phyloP scores from a whole-genome alignment of 305 asterid species.

The Caryopteris hybrid region DNA sequence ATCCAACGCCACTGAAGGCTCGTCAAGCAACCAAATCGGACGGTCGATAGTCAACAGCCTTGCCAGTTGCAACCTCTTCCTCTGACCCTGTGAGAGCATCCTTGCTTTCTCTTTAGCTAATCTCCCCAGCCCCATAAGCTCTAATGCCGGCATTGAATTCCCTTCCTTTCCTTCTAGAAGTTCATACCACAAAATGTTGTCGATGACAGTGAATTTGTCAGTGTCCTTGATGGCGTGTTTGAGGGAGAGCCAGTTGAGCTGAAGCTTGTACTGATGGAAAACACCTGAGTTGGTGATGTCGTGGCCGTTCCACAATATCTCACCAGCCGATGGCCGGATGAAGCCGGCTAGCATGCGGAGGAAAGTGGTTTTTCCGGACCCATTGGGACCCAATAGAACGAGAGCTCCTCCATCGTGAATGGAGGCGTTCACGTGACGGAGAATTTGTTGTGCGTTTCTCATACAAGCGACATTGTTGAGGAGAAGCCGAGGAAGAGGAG shows the following conservation, averaged over 20 bases:
- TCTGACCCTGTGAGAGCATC: slow-evolving; percentile 88
- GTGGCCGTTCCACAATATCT: slow-evolving; percentile 85
- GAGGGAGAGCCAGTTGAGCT: slow-evolving; percentile 80
- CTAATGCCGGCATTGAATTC: slow-evolving; percentile 63
- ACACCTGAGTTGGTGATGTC: slow-evolving; percentile 67
- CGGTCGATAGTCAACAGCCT: slow-evolving; percentile 79
- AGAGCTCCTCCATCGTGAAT: slow-evolving; percentile 82
- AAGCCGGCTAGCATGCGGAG: slow-evolving; percentile 89
- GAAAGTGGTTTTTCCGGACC: slow-evolving; percentile 81
- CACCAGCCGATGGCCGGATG: slow-evolving; percentile 81
- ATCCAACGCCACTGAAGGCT: slow-evolving; percentile 90
- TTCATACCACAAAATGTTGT: slow-evolving; percentile 85
- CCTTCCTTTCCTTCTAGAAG: slow-evolving; percentile 83
- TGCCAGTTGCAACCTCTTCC: slow-evolving; percentile 82
- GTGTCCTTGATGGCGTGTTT: slow-evolving; percentile 70
- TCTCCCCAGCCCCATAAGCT: slow-evolving; percentile 87
- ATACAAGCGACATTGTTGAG: slow-evolving; percentile 75
- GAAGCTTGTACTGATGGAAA: slow-evolving; percentile 89
- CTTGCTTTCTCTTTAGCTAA: slow-evolving; percentile 65
- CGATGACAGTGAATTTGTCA: slow-evolving; percentile 62
- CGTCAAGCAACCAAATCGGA: slow-evolving; percentile 93
- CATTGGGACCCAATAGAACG: slow-evolving; percentile 67
- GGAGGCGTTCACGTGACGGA: slow-evolving; percentile 70
- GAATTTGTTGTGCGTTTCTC: slow-evolving; percentile 89
- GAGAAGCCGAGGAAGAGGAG: slow-evolving; percentile 60